Conservation (phyloP, 192 early-diverging fungal species). For the Coemansia furcata region DNA sequence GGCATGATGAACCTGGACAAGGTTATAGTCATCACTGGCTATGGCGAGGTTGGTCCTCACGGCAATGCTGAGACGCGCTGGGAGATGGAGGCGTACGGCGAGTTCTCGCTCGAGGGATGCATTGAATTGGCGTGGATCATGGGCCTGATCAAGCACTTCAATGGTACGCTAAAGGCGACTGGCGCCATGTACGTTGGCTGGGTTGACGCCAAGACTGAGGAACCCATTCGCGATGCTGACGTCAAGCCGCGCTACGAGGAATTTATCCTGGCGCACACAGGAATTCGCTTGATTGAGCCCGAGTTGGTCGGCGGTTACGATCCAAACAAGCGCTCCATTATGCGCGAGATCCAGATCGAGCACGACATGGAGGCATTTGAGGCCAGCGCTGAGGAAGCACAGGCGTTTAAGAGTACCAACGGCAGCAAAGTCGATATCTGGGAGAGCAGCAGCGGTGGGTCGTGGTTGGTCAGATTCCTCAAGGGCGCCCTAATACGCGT, state of each 20-base stretch:
- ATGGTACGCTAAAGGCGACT: constrained; percentile 30
- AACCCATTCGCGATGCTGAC: constrained; percentile 81
- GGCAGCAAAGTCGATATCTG: constrained; percentile 70
- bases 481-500: constrained; percentile 88
- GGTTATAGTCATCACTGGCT: constrained; percentile 86
- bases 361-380: constrained; percentile 87
- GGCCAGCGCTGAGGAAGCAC: constrained; percentile 83
- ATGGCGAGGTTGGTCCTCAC: constrained; percentile 88
- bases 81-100: constrained; percentile 90
- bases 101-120: constrained; percentile 56
- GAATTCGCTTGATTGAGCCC: constrained; percentile 67
- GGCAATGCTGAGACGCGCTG: constrained; percentile 89
- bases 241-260: constrained; percentile 87
- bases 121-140: constrained; percentile 98
- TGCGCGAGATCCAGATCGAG: constrained; percentile 85
- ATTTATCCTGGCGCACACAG: constrained; percentile 76
- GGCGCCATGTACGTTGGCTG: constrained; percentile 59
- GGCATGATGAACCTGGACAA: constrained; percentile 88
- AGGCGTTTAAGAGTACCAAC: constrained; percentile 77
- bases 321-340: constrained; percentile 74
- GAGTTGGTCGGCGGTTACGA: constrained; percentile 81
- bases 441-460: constrained; percentile 55
- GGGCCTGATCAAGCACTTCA: constrained; percentile 87
- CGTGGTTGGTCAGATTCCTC: constrained; percentile 73
- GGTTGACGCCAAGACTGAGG: constrained; percentile 79